Conservation (phyloP, 2,329 filamentous ascomycete genomes). For the Cytospora paraplurivora region DNA sequence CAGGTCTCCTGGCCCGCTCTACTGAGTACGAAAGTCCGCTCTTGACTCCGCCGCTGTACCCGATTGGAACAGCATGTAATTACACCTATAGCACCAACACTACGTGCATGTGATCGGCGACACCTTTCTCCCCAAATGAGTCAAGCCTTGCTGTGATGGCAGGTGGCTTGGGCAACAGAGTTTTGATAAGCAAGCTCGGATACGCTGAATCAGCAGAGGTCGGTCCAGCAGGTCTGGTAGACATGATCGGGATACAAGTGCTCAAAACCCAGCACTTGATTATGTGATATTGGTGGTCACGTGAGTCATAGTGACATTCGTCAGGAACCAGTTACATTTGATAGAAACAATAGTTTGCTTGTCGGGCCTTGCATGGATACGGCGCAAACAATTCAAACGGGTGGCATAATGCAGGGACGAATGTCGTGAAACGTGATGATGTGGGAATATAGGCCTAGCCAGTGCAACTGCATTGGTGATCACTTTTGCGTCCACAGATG, state of each 20-base stretch:
- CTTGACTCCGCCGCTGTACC: slow-evolving; percentile 46
- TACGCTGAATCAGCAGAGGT: slow-evolving; percentile 56
- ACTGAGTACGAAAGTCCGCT: slow-evolving; percentile 47
- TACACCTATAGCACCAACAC: slow-evolving; percentile 40
- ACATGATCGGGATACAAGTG: slow-evolving; percentile 27
- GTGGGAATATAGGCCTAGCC: too few species aligned
- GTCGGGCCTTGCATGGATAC: slow-evolving; percentile 40
- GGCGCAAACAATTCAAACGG: slow-evolving; percentile 34
- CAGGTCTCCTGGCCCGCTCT: slow-evolving; percentile 49
- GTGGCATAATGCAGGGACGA: slow-evolving; percentile 35
- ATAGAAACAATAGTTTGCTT: neutral
- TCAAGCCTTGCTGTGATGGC: slow-evolving; percentile 47
- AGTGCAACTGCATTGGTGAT: too few species aligned
- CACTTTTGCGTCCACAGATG: too few species aligned
- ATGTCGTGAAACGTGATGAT: slow-evolving; percentile 46
- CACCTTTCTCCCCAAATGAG: slow-evolving; percentile 54
- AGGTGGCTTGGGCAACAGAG: slow-evolving; percentile 10
- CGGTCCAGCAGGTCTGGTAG: slow-evolving; percentile 49
- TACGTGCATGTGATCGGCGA: slow-evolving; percentile 43
- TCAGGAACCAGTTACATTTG: neutral
- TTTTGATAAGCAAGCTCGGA: slow-evolving; percentile 41
- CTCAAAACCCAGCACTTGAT: slow-evolving; percentile 50
- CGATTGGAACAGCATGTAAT: slow-evolving; percentile 54
- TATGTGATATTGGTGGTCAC: slow-evolving; percentile 29
- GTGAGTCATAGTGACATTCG: neutral